A percentile compares a stretch with the other conserved stretches of the same genome.
phyloP scores from a whole-genome alignment of 805 yeast species.

The Saccharomyces cerevisiae region DNA sequence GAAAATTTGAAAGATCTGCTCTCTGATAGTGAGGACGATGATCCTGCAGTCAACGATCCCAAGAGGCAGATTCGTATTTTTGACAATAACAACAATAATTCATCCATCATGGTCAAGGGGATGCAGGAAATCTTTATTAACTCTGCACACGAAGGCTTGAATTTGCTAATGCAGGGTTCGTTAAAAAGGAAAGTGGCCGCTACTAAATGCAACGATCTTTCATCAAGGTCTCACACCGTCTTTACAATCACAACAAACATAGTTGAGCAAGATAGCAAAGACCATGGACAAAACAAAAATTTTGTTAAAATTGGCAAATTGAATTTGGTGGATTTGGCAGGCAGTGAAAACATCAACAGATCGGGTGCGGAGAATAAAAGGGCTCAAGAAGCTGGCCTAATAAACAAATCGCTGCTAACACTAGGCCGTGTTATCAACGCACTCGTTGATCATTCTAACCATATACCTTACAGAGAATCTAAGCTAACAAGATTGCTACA shows the following conservation, averaged over 20 bases:
- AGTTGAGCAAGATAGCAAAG: slow-evolving; percentile 34
- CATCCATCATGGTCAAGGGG: slow-evolving; percentile 45
- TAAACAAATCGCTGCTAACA: slow-evolving; percentile 76
- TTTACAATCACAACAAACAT: slow-evolving; percentile 60
- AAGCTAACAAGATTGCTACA: slow-evolving; percentile 71
- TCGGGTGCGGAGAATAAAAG: slow-evolving; percentile 79
- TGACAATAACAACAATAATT: slow-evolving; percentile 34
- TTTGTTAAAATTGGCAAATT: slow-evolving; percentile 52
- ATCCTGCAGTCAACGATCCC: slow-evolving; percentile 24
- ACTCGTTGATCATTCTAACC: slow-evolving; percentile 52
- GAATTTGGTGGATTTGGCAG: slow-evolving; percentile 89
- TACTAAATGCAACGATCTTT: slow-evolving; percentile 67
- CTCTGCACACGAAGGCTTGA: slow-evolving; percentile 43
- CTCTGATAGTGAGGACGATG: slow-evolving; percentile 15
- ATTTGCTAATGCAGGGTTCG: slow-evolving; percentile 48
- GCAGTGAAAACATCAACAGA: slow-evolving; percentile 75
- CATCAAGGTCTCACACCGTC: slow-evolving; percentile 75
- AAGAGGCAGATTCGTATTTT: slow-evolving; percentile 44
- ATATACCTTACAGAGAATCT: slow-evolving; percentile 79
- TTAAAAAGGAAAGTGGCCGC: slow-evolving; percentile 63
- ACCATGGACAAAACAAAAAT: not conserved
- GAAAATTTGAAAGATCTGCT: slow-evolving; percentile 71
- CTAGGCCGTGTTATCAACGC: slow-evolving; percentile 81
- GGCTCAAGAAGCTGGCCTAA: slow-evolving; percentile 87
- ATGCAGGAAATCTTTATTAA: slow-evolving; percentile 47